Percentiles rank a stretch among this genome's conserved stretches.
Evolutionary conservation across 164 flowering plant genomes (phyloP).

Genomic region (Hamamelis virginiana): DNA sequence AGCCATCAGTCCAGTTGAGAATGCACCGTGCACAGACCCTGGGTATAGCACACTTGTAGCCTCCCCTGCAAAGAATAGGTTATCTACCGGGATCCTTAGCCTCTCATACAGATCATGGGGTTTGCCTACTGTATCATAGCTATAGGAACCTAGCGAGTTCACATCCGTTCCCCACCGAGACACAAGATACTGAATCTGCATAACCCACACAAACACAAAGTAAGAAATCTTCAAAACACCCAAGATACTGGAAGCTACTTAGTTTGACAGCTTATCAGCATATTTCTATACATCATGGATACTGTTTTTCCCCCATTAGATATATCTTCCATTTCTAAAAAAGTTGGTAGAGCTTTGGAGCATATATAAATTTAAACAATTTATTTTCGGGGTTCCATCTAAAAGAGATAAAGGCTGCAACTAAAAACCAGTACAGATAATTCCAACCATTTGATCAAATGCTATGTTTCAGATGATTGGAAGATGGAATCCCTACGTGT

Average conservation of each 20-base stretch:
- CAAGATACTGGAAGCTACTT: background rate
- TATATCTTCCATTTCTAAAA: background rate
- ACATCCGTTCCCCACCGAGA: slow-evolving; percentile 89
- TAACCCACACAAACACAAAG: background rate
- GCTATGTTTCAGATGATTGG: no score
- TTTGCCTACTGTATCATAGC: slow-evolving; percentile 82
- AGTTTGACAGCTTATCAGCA: background rate
- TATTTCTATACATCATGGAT: background rate
- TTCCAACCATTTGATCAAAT: no score
- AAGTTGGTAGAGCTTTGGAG: background rate
- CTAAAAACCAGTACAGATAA: no score
- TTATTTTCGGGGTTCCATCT: no score
- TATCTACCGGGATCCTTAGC: slow-evolving; percentile 85
- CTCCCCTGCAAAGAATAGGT: slow-evolving; percentile 96
- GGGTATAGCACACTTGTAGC: slow-evolving; percentile 76
- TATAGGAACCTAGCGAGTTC: slow-evolving; percentile 86
- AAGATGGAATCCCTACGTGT: no score
- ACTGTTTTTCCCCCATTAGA: background rate
- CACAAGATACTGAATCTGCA: slow-evolving; percentile 88
- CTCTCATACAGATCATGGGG: slow-evolving; percentile 82
- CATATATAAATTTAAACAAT: background rate
- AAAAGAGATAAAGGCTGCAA: no score
- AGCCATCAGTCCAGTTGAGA: slow-evolving; percentile 86
- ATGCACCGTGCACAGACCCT: slow-evolving; percentile 96
- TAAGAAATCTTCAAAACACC: background rate